Conservation (phyloP, 306 rosid species). For the Albizia julibrissin region DNA sequence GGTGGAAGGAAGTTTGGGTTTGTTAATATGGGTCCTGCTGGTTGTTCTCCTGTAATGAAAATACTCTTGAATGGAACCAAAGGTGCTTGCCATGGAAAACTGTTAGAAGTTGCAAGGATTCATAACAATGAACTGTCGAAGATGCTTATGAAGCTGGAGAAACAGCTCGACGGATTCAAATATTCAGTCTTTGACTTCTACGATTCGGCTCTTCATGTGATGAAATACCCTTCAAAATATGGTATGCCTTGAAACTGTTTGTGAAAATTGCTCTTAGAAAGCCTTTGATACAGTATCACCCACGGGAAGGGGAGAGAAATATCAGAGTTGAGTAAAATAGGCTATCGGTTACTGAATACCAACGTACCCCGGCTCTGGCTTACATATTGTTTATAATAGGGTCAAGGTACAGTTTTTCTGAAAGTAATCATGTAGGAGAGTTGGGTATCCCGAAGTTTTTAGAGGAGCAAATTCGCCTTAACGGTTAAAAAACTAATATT, state of each 20-base stretch:
- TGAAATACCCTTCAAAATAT: constrained; percentile 40
- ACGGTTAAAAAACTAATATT: no score
- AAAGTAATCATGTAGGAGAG: no score
- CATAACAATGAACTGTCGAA: not conserved
- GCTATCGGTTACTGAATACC: no score
- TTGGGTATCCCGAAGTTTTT: no score
- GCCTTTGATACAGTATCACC: not conserved
- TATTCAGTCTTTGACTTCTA: constrained; percentile 42
- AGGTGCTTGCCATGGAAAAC: not conserved
- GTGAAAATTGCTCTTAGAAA: not conserved
- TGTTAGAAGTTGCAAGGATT: not conserved
- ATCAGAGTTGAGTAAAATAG: no score
- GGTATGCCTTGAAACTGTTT: constrained; percentile 2
- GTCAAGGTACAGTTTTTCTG: no score
- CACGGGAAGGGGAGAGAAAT: not conserved
- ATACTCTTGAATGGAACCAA: not conserved
- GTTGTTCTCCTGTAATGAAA: not conserved
- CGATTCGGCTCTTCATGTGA: constrained; percentile 8
- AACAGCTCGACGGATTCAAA: constrained; percentile 45
- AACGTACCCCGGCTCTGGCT: no score
- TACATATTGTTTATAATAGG: no score
- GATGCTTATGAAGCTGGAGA: constrained; percentile 20
- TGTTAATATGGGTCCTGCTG: constrained; percentile 16
- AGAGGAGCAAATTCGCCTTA: no score
- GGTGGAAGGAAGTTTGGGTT: constrained; percentile 66